These are phyloP conservation scores for Periconia sp. DNA, from an alignment of 2,329 filamentous ascomycete species.

Conservation along the genomic window DNA sequence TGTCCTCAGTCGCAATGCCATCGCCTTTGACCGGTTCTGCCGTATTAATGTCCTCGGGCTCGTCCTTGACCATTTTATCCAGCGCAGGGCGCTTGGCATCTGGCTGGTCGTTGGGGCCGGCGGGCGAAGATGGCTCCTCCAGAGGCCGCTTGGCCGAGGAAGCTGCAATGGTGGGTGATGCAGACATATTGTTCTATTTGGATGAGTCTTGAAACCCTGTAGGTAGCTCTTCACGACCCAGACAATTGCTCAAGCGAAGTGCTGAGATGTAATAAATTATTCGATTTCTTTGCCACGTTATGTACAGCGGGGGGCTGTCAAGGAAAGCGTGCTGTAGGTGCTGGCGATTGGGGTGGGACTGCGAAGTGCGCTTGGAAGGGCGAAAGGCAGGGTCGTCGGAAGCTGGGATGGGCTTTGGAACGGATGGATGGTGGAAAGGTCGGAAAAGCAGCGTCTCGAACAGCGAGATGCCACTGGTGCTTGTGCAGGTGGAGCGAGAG, in stretches of 20 bases:
- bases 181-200: slow-evolving; percentile 49
- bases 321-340: slow-evolving; percentile 96
- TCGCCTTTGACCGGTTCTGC: slow-evolving; percentile 44
- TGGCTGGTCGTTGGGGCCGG: slow-evolving; percentile 87
- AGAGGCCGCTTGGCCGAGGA: slow-evolving; percentile 89
- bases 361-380: slow-evolving; percentile 36
- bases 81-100: slow-evolving; percentile 96
- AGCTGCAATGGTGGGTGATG: slow-evolving; percentile 54
- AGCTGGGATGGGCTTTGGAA: slow-evolving; percentile 39
- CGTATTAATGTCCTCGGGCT: slow-evolving; percentile 59
- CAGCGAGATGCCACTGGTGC: slow-evolving; percentile 35
- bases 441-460: slow-evolving; percentile 33
- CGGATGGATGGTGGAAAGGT: slow-evolving; percentile 36
- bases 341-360: slow-evolving; percentile 43
- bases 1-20: slow-evolving; percentile 38
- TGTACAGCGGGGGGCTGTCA: slow-evolving; percentile 77
- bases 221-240: slow-evolving; percentile 40
- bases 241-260: slow-evolving; percentile 31
- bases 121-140: slow-evolving; percentile 95
- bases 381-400: slow-evolving; percentile 44
- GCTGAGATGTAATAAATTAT: slow-evolving; percentile 44
- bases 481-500: slow-evolving; percentile 37
- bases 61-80: slow-evolving; percentile 84
- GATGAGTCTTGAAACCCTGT: slow-evolving; percentile 30
- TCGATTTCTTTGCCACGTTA: slow-evolving; percentile 58